Conservation (phyloP, 2,329 filamentous ascomycete genomes). For the Diaporthe sp. region DNA sequence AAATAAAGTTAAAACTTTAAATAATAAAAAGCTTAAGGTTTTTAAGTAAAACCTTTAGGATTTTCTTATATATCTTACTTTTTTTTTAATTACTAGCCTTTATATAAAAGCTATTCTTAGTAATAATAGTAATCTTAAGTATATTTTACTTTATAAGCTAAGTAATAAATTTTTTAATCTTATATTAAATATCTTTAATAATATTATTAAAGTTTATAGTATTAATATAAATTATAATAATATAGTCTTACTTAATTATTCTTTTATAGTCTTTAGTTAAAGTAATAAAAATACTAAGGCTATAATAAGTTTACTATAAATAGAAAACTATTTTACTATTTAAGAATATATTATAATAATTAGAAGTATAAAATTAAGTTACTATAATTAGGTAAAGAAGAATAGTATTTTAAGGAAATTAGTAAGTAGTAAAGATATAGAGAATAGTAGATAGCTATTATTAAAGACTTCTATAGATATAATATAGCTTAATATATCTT, state of each 20-base stretch:
- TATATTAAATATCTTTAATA: neutral
- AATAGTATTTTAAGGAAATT: neutral
- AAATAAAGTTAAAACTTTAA: neutral
- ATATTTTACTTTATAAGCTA: neutral
- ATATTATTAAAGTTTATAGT: neutral
- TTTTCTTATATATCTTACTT: neutral
- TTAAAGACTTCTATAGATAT: neutral
- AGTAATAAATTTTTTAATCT: neutral
- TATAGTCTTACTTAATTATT: neutral
- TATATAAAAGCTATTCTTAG: neutral
- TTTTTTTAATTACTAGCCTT: neutral
- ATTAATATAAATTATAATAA: neutral
- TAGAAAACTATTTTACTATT: neutral
- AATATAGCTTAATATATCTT: neutral
- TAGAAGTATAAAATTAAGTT: neutral
- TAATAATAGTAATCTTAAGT: neutral
- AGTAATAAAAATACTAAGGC: neutral
- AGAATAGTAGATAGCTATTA: neutral
- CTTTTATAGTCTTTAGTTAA: neutral
- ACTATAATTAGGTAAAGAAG: neutral
- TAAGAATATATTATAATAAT: neutral
- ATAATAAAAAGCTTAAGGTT: neutral
- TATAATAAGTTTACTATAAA: neutral
- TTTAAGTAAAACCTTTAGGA: neutral
- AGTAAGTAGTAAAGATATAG: neutral